These are phyloP conservation scores for Albifimbria verrucaria DNA, from an alignment of 2,329 filamentous ascomycete species.

Conservation along the genomic window DNA sequence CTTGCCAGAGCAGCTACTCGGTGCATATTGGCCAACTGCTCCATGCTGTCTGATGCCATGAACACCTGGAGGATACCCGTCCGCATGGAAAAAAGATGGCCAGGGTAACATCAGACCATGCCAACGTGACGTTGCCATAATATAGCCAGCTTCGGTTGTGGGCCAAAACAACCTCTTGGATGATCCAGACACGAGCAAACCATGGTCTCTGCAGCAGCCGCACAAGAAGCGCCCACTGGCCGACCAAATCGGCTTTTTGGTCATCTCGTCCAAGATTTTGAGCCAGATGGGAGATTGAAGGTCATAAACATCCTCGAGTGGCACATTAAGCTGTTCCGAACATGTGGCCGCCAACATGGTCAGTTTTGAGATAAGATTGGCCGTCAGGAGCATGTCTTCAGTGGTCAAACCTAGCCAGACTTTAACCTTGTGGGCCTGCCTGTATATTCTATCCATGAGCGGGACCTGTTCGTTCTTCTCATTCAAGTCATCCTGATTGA, in stretches of 20 bases:
- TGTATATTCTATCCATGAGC: constrained; percentile 1
- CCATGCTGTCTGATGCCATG: background rate
- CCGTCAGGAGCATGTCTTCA: background rate
- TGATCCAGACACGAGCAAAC: background rate
- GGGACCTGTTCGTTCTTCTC: constrained; percentile 3
- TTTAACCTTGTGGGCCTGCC: constrained; percentile 1
- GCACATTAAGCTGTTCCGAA: background rate
- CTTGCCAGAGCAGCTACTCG: background rate
- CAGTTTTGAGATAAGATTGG: background rate
- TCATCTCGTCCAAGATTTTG: background rate
- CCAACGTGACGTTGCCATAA: background rate
- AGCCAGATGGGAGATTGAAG: background rate
- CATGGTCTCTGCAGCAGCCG: background rate
- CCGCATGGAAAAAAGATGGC: background rate
- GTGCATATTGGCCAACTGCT: background rate
- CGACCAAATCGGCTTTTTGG: background rate
- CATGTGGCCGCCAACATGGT: background rate
- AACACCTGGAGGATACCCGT: background rate
- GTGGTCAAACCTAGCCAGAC: background rate
- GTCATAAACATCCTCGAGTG: background rate
- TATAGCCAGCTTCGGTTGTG: background rate
- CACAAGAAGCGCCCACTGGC: background rate
- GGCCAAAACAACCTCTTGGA: background rate
- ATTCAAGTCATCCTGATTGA: background rate
- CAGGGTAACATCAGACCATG: background rate